Base-by-base conservation (phyloP, 2,329 filamentous ascomycete species). In the Hypomyces rosellus region DNA sequence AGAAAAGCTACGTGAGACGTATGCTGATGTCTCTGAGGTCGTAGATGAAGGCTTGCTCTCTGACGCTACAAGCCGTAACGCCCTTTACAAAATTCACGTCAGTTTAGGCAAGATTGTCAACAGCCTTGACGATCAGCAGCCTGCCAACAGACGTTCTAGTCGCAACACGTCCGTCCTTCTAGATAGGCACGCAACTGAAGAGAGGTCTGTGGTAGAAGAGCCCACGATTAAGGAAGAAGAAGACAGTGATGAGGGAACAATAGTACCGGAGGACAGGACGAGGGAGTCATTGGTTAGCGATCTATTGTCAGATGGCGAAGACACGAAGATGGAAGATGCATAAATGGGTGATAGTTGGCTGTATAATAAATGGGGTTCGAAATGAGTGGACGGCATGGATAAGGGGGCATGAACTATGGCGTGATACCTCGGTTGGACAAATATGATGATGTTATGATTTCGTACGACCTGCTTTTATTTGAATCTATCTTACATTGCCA, bases 31-130 rank as follows among this genome's bases (percentile, higher is more conserved):
- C 43, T 72, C 77, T 33, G 73, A 79, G 30, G 82, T 84, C 2
- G 82, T 88, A 3, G 82, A 88, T 37, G 75, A 75, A 41, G 78
- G 77, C 45, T 67, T 83, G 41, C 69, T 81, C 50, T 74, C 74
- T 16, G 86, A 82, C 65, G 80, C 78, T 13, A 80, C 77, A 18
- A 79, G 76, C 56, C 75, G 80, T 45, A 86, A 86, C 55, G 76
- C 82, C 0, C 69, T 86, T 13, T 84, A 81, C 70, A 86, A 86
- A 65, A 77, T 86, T 47, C 83, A 87, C 59, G 77, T 86, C 56
- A 76, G 73, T 52, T 68, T 87, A 1, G 82, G 82, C 58, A 86
- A 86, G 69, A 84, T 86, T 48, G 81, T 85, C 55, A 84, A 85
- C 59, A 65, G 65, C 33, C 72, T 85, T 3, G 76, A 77, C 50